A percentile compares a stretch with the other conserved stretches of the same genome.
Conservation (phyloP, 352 stramenopile species). For the Stephanocyclus meneghinianus region DNA sequence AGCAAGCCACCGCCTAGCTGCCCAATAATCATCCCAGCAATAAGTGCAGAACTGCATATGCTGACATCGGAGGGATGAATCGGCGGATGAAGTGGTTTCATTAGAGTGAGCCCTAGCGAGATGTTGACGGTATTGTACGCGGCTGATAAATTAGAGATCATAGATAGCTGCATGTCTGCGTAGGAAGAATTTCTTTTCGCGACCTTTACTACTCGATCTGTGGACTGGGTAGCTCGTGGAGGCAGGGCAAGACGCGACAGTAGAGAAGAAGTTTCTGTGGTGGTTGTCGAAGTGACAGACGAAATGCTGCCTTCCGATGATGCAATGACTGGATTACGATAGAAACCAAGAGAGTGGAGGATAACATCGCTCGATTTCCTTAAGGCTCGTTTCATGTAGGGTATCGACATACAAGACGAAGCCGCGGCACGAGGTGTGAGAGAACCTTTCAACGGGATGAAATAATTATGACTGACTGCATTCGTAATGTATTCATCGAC, state of each 20-base stretch:
- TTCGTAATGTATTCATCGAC: not conserved
- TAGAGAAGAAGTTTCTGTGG: slow-evolving; percentile 11
- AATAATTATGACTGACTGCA: slow-evolving; percentile 1
- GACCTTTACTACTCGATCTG: not conserved
- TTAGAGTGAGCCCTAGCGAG: slow-evolving; percentile 61
- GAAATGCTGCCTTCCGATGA: slow-evolving; percentile 10
- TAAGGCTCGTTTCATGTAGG: not conserved
- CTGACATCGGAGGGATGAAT: slow-evolving; percentile 36
- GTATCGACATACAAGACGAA: not conserved
- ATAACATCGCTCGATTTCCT: slow-evolving; percentile 13
- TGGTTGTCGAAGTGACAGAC: not conserved
- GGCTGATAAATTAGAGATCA: slow-evolving; percentile 81
- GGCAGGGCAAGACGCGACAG: not conserved
- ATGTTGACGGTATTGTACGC: slow-evolving; percentile 83
- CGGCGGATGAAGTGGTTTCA: slow-evolving; percentile 58
- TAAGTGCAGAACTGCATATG: slow-evolving; percentile 55
- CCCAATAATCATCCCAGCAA: slow-evolving; percentile 71
- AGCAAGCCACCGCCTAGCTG: slow-evolving; percentile 60
- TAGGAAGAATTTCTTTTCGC: slow-evolving; percentile 46
- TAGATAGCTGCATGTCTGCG: slow-evolving; percentile 59
- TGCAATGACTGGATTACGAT: slow-evolving; percentile 13
- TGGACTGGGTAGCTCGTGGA: not conserved
- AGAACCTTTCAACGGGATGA: slow-evolving; percentile 1
- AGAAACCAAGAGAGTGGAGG: slow-evolving; percentile 19
- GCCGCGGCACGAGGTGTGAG: not conserved